Evolutionary conservation across 1,284 basidiomycete species (phyloP).

Genomic region (Sparassis latifolia): DNA sequence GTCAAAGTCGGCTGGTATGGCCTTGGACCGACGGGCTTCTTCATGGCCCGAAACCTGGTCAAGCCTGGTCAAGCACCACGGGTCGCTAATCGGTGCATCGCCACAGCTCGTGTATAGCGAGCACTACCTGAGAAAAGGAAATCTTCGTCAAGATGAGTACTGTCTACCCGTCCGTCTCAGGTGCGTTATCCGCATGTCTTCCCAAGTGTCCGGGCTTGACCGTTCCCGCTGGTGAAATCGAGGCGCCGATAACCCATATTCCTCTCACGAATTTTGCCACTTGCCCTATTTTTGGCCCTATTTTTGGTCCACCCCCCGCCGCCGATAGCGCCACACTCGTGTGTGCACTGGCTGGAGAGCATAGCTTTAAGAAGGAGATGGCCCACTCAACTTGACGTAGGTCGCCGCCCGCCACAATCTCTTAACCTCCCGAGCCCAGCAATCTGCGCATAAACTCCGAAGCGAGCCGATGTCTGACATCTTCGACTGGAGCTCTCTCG

Average conservation of each 20-base stretch:
- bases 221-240: conserved; percentile 51
- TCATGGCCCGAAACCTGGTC: conserved; percentile 75
- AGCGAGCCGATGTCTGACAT: conserved; percentile 41
- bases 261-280: conserved; percentile 67
- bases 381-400: conserved; percentile 36
- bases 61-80: conserved; percentile 50
- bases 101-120: conserved; percentile 52
- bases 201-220: not conserved
- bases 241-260: conserved; percentile 57
- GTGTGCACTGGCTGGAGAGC: conserved; percentile 78
- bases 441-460: conserved; percentile 38
- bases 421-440: conserved; percentile 69
- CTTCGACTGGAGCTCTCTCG: conserved; percentile 69
- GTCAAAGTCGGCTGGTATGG: conserved; percentile 57
- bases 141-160: conserved; percentile 83
- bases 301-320: conserved; percentile 69
- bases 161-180: conserved; percentile 70
- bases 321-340: conserved; percentile 70
- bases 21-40: conserved; percentile 63
- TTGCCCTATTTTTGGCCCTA: conserved; percentile 79
- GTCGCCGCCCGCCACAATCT: conserved; percentile 76
- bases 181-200: conserved; percentile 22
- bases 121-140: conserved; percentile 41
- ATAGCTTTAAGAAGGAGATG: conserved; percentile 77
- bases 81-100: conserved; percentile 25